Conservation (phyloP, 805 yeast species). For the Yamadazyma paraphyllophila region DNA sequence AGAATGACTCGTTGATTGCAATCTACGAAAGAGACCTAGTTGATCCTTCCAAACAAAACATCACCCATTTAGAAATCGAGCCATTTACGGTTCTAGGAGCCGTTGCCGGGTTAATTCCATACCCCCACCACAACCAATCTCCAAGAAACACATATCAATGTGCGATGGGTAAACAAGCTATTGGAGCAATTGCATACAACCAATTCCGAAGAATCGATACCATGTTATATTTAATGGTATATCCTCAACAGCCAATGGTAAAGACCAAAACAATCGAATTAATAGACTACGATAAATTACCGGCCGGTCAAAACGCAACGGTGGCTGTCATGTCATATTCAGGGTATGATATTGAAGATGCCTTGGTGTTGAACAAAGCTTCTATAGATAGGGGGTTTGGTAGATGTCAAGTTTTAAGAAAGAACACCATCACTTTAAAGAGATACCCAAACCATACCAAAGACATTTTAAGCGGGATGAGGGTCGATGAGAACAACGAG, state of each 20-base stretch:
- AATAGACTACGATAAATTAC: conserved; percentile 91
- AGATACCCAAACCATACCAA: conserved; percentile 92
- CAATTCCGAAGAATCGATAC: conserved; percentile 96
- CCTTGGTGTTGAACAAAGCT: conserved; percentile 88
- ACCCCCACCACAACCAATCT: conserved; percentile 90
- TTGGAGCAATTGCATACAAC: conserved; percentile 97
- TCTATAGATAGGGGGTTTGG: conserved; percentile 97
- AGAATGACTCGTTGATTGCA: conserved; percentile 91
- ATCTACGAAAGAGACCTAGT: conserved; percentile 61
- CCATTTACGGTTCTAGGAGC: conserved; percentile 92
- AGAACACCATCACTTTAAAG: conserved; percentile 85
- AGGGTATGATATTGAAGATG: conserved; percentile 99
- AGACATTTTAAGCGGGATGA: conserved; percentile 88
- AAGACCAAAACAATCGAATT: conserved; percentile 95
- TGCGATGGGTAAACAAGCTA: conserved; percentile 99
- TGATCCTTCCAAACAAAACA: conserved; percentile 47
- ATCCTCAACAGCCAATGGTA: conserved; percentile 99
- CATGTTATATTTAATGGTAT: conserved; percentile 89
- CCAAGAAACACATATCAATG: conserved; percentile 92
- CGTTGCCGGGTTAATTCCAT: conserved; percentile 88
- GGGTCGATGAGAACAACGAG: conserved; percentile 75
- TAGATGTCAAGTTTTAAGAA: conserved; percentile 91
- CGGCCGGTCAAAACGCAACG: conserved; percentile 98
- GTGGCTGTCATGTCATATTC: conserved; percentile 99
- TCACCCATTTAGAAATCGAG: conserved; percentile 93